Evolutionary conservation across 164 flowering plant species (phyloP), one percentile per base, ranked within the genome.

Genomic region (Vitis rupestris): DNA sequence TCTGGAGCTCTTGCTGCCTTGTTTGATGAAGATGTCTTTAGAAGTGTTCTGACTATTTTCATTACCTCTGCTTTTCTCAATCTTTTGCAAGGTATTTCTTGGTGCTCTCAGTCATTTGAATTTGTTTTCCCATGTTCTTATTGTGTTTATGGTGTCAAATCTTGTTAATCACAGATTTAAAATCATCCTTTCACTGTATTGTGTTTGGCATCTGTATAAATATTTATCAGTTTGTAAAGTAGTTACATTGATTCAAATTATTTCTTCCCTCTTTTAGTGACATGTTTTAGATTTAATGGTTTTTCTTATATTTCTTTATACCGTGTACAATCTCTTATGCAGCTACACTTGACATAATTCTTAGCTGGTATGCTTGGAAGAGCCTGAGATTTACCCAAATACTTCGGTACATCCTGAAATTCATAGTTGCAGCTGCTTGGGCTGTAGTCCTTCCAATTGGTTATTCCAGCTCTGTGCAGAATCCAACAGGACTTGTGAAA

Each of bases 291-390:
- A 29, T 58, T 65, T 9, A 15, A 4, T 52, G n/a, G 19, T 69
- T 55, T 58, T 49, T 52, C 12, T n/a, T 67, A 16, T 15, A 3
- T 29, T 55, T 60, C 61, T 47, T 74, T 58, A 61, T 70, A 47
- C 69, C 49, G 44, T 71, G 55, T 61, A 51, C 66, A 55, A 19
- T 73, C 30, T 79, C 8, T 62, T 61, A 13, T 87, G 84, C 94
- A 96, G 98, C 97, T 70, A 62, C 85, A 64, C 74, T 96, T 81
- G 99, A 96, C 75, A 88, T 93, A 53, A 74, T 90, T 80, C 97
- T 96, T 10, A 92, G 94, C 68, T 82, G 74, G 66, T 85, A 78
- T 76, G 97, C 98, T 29, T 96, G 98, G 99, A 86, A 84, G 65
- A 90, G 92, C 86, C 80, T 96, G 82, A 87, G 82, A 70, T 76